Evolutionary conservation across 1,284 basidiomycete genomes (phyloP), one percentile per base, ranked within the genome.

Genomic region (Trichosporon faecale): DNA sequence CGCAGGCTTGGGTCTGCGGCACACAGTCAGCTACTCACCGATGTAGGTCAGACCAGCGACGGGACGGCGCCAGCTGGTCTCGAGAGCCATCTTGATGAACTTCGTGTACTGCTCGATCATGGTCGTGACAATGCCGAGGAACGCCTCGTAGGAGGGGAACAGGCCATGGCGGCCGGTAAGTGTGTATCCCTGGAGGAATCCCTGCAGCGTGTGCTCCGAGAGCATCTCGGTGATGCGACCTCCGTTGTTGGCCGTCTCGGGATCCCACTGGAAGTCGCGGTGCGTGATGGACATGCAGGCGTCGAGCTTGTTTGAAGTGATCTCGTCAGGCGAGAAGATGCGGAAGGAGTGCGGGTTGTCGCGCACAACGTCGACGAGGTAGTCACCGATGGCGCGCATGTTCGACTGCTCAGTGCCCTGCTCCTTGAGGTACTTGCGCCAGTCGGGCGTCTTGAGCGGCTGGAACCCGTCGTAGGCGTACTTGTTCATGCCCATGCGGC

Each of bases 241-340:
- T 7, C 72, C 72, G 61, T 71, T 66, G 25, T 61, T 25, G 40
- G 67, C 72, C n/a, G 66, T 68, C 67, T 73, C 72, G 64, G 69
- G 72, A 55, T 72, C 70, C 70, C 70, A 69, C 68, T 72, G 71
- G 71, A 72, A 70, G 67, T 68, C 64, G 64, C 71, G 64, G 66
- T 80, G 80, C 64, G 80, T 83, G 72, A 95, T 91, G 66, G 93
- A 87, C 86, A 95, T 94, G 0, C 86, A 84, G 85, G 0, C 91
- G 77, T 91, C 91, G 21, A 96, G 88, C 83, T 95, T 94, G 85
- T 95, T 95, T 37, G 91, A 92, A 8, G 90, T 89, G n/a, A 95
- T 86, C 76, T 84, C 84, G 77, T 96, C 94, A 0, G 94, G 94
- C n/a, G 91, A 93, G 85, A 95, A 95, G 72, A 95, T 91, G 66